Base-by-base conservation (phyloP, 2,329 filamentous ascomycete genomes). In the Neopestalotiopsis sp. region DNA sequence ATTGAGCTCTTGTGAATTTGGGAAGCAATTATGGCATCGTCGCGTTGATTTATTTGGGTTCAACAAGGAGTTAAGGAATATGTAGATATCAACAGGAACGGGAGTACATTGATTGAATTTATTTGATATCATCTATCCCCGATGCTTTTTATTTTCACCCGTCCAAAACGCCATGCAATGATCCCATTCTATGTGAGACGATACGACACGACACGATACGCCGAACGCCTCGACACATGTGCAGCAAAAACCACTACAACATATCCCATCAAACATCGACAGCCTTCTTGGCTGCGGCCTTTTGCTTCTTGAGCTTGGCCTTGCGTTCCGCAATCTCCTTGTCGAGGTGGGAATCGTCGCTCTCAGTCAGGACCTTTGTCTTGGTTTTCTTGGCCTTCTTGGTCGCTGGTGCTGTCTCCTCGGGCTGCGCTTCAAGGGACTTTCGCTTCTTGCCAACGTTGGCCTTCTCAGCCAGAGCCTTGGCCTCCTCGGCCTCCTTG, bases 361-460 rank as follows among this genome's bases (percentile, higher is more conserved):
- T 81, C 69, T 84, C 83, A 4, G 81, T 77, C 38, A 78, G 28
- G 38, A 73, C 69, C 74, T 80, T 81, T 32, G 71, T 67, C 34
- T 67, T 67, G 49, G 76, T 72, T 56, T 71, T 72, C 71, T 77
- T 74, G 42, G 71, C 72, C 72, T 75, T 76, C 68, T 75, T 74
- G 49, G 74, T 74, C 58, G 73, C 76, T 3, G 66, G 73, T 6
- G 68, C 67, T 4, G 60, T 66, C 12, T 69, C 69, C 45, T 68
- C 67, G 67, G 72, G 72, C 7, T 74, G 65, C 24, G 70, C 70
- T 66, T 78, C 79, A 66, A 85, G 74, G 1, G 85, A 82, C 82
- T 89, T 90, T 73, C 88, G 84, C 84, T 89, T 89, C 88, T 92
- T 93, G 75, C 88, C 88, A 45, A 89, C 81, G 76, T 90, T 90